These are phyloP conservation scores for Mycena maculata DNA, from an alignment of 768 basidiomycete genomes.

Conservation along the genomic window DNA sequence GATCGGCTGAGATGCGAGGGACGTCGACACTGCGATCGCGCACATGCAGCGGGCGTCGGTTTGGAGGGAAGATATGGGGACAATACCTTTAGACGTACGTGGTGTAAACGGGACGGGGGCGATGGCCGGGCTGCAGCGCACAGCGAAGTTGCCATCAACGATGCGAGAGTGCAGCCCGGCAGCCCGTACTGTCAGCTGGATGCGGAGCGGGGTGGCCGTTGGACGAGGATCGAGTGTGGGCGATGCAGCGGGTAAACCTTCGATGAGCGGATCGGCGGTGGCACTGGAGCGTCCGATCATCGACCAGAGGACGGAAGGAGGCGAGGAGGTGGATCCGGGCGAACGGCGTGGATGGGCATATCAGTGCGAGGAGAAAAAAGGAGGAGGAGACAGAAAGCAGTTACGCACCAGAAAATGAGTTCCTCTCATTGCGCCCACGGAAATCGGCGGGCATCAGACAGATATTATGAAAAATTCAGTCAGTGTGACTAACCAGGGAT, in stretches of 20 bases:
- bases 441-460: too few relatives aligned
- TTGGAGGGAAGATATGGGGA: neutral
- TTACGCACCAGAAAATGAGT: too few relatives aligned
- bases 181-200: neutral
- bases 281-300: neutral
- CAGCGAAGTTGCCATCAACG: neutral
- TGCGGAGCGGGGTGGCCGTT: neutral
- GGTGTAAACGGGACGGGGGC: neutral
- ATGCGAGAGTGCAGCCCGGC: neutral
- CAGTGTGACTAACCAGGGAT: too few relatives aligned
- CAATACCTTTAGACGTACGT: neutral
- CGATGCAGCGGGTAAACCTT: neutral
- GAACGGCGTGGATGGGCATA: neutral
- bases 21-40: neutral
- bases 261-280: neutral
- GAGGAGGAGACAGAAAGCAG: too few relatives aligned
- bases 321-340: neutral
- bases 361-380: too few relatives aligned
- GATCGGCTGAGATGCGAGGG: neutral
- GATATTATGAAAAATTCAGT: too few relatives aligned
- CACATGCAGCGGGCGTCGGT: neutral
- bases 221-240: neutral
- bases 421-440: too few relatives aligned
- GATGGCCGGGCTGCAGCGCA: neutral
- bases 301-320: neutral